Base-by-base conservation (phyloP, 192 early-diverging fungal species). In the Entomortierella parvispora region DNA sequence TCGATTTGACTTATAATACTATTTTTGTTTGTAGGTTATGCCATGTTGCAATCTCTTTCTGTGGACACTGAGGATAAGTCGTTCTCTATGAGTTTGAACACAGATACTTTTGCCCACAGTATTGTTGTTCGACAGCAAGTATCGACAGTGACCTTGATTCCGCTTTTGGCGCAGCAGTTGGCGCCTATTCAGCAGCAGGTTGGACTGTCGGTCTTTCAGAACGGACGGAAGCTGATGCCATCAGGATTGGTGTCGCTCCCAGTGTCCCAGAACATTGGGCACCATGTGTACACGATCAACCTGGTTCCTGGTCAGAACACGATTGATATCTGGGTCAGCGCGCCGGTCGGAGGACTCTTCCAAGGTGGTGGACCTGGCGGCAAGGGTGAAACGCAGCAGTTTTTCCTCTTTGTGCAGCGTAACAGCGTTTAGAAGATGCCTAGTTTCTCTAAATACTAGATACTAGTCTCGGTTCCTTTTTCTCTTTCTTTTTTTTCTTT, bases 291-390 rank as follows among this genome's bases (percentile, higher is more conserved):
- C 48, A 71, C 69, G 25, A 63, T 71, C 34, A 42, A 47, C 14
- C 15, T 80, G 53, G 6, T 22, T 7, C 52, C 62, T 6, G 78
- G 78, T 1, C 60, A 68, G 59, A 80, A 71, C 25, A 71, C 58
- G 22, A 58, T 80, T 18, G 78, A 80, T 45, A 46, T 80, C n/a
- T 80, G 78, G 78, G 70, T 80, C 49, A 71, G 60, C 45, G 78
- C 69, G 2, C 78, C 61, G 14, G 74, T 68, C 4, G 74, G 74
- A 37, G 74, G 60, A 0, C 55, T 77, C 20, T 77, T 77, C 66
- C 74, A 77, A 28, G 74, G 74, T 15, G 66, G 74, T 2, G 33
- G 26, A 1, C 60, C 74, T 4, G 74, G 74, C 2, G 74, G 74
- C 48, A 77, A 77, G 55, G 50, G 49, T 14, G 74, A 77, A 45